Base-by-base conservation (phyloP, 352 stramenopile species). In the Phytophthora fragariae region DNA sequence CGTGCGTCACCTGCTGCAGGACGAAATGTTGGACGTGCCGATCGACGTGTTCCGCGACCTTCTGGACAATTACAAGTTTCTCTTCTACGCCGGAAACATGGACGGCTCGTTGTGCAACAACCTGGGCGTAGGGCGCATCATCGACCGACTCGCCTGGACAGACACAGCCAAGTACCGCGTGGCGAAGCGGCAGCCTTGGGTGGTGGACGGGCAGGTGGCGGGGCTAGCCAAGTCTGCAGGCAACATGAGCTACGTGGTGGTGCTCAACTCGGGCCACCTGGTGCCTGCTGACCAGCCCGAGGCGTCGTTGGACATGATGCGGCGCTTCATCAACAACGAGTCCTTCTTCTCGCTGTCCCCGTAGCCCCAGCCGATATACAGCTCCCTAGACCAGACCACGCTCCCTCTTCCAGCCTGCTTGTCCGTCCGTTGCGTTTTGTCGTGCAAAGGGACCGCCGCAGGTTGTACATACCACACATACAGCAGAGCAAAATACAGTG, bases 51-150 rank as follows among this genome's bases (percentile, higher is more conserved):
- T 94, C 61, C 86, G 88, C 44, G 85, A 92, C 62, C 61, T 95
- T 67, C 66, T 95, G 58, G 83, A 95, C 76, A 89, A 90, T 53
- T 95, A 95, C 83, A 88, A 92, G 63, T 90, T 93, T 47, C 80
- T 95, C 14, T 95, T 94, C 46, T 95, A 93, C 62, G 88, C 88
- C 0, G 88, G 88, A 72, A 95, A 95, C 62, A 93, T 95, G 86
- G 88, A 95, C 66, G 86, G 88, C 53, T 95, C 88, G 33, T 29
- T 84, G 54, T 93, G 85, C 76, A 95, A 95, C 72, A 92, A 92
- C 66, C 77, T 95, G 27, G 88, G 88, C 31, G 75, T 95, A 15
- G 79, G 81, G 1, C 88, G 86, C 47, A 92, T 93, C 60, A 92
- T 95, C 62, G 88, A 95, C 65, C 86, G 86, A 4, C 83, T 95